Evolutionary conservation across 345 rosid genomes (phyloP).

Genomic region (Linum lewisii): DNA sequence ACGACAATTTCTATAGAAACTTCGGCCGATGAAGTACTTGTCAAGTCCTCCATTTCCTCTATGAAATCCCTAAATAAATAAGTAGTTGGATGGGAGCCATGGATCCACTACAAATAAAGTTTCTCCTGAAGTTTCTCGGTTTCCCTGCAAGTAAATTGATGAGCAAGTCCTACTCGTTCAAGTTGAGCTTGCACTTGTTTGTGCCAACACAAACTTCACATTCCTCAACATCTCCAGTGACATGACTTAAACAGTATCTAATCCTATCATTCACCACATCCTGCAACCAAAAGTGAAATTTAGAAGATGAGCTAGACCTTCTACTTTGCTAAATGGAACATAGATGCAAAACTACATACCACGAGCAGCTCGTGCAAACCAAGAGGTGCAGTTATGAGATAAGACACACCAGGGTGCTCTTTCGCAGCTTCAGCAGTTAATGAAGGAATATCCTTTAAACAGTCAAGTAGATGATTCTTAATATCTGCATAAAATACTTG

Average conservation of each 20-base stretch:
- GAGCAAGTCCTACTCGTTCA: slow-evolving; percentile 6
- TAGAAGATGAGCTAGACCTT: neutral
- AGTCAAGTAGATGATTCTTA: slow-evolving; percentile 1
- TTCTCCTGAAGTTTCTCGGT: no score
- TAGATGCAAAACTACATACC: slow-evolving; percentile 30
- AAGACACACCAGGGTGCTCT: slow-evolving; percentile 56
- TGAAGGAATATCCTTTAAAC: slow-evolving; percentile 65
- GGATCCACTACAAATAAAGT: no score
- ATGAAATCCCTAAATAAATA: no score
- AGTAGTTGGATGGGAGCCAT: no score
- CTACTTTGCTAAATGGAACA: neutral
- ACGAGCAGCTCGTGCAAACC: slow-evolving; percentile 77
- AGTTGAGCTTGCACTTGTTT: slow-evolving; percentile 66
- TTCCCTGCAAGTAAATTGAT: neutral
- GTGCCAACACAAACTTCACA: slow-evolving; percentile 78
- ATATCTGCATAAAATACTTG: neutral
- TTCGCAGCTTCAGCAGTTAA: slow-evolving; percentile 89
- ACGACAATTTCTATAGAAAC: no score
- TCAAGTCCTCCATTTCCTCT: no score
- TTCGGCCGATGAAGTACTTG: no score
- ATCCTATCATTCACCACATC: slow-evolving; percentile 79
- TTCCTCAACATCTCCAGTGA: slow-evolving; percentile 64
- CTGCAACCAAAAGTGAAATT: slow-evolving; percentile 25
- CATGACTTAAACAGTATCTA: slow-evolving; percentile 62
- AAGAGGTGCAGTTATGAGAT: slow-evolving; percentile 79